These are phyloP conservation scores for Closterium sp. DNA, from an alignment of 139 green algal genomes.

Conservation along the genomic window DNA sequence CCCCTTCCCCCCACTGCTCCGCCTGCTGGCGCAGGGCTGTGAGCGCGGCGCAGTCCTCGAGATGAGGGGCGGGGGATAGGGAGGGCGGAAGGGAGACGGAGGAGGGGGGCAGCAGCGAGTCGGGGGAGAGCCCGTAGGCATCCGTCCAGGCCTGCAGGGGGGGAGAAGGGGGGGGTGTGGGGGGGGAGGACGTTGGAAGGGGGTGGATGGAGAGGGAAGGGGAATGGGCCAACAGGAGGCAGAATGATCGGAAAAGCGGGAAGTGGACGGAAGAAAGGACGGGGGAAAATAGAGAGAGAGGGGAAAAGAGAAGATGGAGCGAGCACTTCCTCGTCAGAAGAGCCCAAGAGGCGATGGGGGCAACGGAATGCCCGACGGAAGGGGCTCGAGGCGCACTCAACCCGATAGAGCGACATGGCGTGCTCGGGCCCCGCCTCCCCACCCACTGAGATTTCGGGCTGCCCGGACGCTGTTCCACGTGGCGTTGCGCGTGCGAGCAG, in stretches of 20 bases:
- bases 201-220: background rate
- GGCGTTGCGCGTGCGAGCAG: background rate
- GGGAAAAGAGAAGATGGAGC: background rate
- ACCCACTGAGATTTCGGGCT: background rate
- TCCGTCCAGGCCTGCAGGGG: background rate
- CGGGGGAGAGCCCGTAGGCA: background rate
- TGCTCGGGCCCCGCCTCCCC: background rate
- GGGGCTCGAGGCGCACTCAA: background rate
- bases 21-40: background rate
- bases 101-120: background rate
- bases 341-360: background rate
- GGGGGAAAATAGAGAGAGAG: background rate
- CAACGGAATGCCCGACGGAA: background rate
- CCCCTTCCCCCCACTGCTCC: background rate
- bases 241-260: too few species aligned
- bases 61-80: slow-evolving; percentile 8
- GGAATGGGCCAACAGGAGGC: too few species aligned
- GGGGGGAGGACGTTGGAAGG: background rate
- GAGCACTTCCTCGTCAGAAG: background rate
- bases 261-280: background rate
- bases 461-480: too few species aligned
- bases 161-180: background rate
- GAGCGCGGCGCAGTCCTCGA: background rate
- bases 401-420: background rate
- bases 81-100: background rate